Conservation (phyloP, 495 filamentous ascomycete genomes). For the Mytilinidion resinicola region DNA sequence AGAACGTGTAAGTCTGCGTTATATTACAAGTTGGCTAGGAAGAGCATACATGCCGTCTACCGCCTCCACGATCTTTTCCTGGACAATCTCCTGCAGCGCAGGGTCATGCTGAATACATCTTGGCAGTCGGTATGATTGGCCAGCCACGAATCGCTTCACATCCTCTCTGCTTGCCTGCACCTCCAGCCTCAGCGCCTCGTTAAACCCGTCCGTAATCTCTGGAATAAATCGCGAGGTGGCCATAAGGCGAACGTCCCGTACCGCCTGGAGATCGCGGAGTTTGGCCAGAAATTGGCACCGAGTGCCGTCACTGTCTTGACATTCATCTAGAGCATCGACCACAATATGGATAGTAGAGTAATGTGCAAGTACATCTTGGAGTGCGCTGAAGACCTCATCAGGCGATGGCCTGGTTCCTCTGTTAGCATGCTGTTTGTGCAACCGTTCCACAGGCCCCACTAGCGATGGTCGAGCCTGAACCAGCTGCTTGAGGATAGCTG, state of each 20-base stretch:
- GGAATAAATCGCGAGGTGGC: slow-evolving; percentile 23
- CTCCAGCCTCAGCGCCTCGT: slow-evolving; percentile 7
- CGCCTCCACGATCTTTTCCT: slow-evolving; percentile 10
- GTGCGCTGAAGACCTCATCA: slow-evolving; percentile 5
- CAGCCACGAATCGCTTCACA: slow-evolving; percentile 15
- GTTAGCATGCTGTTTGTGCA: neutral
- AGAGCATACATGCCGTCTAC: slow-evolving; percentile 23
- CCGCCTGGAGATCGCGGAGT: slow-evolving; percentile 32
- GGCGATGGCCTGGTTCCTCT: neutral
- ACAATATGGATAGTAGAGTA: slow-evolving; percentile 38
- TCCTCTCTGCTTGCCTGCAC: slow-evolving; percentile 22
- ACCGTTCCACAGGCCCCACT: neutral
- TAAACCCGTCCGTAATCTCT: slow-evolving; percentile 15
- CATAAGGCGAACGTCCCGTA: slow-evolving; percentile 22
- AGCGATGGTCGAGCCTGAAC: slow-evolving; percentile 25
- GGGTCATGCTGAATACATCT: slow-evolving; percentile 13
- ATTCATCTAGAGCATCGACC: slow-evolving; percentile 45
- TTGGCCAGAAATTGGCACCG: slow-evolving; percentile 30
- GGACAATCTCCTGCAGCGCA: neutral
- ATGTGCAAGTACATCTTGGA: slow-evolving; percentile 23
- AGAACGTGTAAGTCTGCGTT: neutral
- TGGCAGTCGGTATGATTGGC: slow-evolving; percentile 10
- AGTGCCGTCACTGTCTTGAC: neutral
- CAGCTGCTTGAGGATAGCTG: slow-evolving; percentile 38
- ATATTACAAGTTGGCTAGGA: neutral